Conservation (phyloP, 1,284 basidiomycete genomes). For the Tausonia pullulans region DNA sequence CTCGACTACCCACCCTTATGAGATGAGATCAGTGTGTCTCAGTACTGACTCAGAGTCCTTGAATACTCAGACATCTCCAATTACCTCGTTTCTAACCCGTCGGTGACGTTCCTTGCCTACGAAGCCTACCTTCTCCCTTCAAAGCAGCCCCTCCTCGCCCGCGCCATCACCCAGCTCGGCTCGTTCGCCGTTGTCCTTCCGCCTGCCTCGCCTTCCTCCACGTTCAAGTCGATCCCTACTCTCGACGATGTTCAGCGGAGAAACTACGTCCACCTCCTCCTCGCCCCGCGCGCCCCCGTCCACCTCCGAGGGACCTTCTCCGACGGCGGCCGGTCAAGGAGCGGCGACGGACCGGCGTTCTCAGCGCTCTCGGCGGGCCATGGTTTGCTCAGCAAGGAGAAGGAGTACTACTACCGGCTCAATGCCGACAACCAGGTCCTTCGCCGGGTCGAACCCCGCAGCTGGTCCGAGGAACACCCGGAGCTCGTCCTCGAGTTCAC, state of each 20-base stretch:
- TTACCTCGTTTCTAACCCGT: not conserved
- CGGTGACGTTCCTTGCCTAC: slow-evolving; percentile 1
- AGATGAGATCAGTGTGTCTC: too few species aligned
- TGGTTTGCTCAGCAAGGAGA: not conserved
- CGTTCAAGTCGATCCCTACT: not conserved
- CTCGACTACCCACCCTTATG: too few species aligned
- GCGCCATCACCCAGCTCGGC: not conserved
- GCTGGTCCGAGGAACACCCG: not conserved
- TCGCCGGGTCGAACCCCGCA: not conserved
- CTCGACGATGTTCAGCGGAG: not conserved
- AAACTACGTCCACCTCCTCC: not conserved
- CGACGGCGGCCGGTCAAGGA: too few species aligned
- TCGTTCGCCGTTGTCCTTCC: slow-evolving; percentile 1
- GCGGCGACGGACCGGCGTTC: too few species aligned
- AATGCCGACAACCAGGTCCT: not conserved
- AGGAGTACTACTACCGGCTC: not conserved
- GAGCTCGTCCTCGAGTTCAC: slow-evolving; percentile 1
- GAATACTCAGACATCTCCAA: not conserved
- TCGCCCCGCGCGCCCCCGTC: not conserved
- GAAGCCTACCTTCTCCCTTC: not conserved
- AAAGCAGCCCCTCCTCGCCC: not conserved
- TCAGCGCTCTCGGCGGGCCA: too few species aligned
- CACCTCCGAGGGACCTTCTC: slow-evolving; percentile 1
- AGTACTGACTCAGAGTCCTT: too few species aligned
- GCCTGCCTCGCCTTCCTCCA: too few species aligned